Evolutionary conservation across 1,139 yeast genomes (phyloP), one percentile per base, ranked within the genome.

Genomic region (Debaryomycetaceae sp.): DNA sequence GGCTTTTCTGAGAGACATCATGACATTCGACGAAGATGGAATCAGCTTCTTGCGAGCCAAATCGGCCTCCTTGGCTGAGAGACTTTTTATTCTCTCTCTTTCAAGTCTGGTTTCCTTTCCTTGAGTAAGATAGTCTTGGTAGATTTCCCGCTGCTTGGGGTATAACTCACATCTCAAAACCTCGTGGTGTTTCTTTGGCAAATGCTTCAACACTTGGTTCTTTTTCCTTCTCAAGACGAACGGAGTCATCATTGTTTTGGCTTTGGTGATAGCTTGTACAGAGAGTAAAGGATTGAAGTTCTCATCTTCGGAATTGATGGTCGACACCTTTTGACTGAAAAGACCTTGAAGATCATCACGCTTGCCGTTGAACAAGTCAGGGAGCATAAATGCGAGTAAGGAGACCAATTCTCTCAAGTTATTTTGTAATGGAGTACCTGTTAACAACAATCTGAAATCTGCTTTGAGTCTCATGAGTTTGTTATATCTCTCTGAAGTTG

Each of bases 211-310:
- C 8, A 92, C 98, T 61, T 92, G 98, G 43, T 80, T 86, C 65
- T 92, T 92, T 56, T 85, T 85, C 59, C 99, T 81, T 60, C 99
- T 77, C 52, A 92, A 70, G 7, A 92, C 92, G 66, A 92, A 92
- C 5, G 99, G 99, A 2, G 95, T 86, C 98, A 92, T 92, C 97
- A 92, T 92, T 3, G 94, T 84, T 60, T 87, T 88, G 5, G 99
- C 99, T 56, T 89, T 86, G 33, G 81, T 77, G 45, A 92, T 89
- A 1, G 98, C 95, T 62, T 92, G 95, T 49, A 84, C 83, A 0
- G 98, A 88, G 36, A 92, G 67, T 40, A 92, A 72, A 3, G 96
- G 97, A 52, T 86, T 87, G 52, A 81, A 85, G 35, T 67, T 70
- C 36, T 65, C 70, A 33, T 70, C 69, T 35, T 67, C 56, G 17